These are phyloP conservation scores for Brettanomyces naardenensis DNA, from an alignment of 805 yeast genomes.

Conservation along the genomic window DNA sequence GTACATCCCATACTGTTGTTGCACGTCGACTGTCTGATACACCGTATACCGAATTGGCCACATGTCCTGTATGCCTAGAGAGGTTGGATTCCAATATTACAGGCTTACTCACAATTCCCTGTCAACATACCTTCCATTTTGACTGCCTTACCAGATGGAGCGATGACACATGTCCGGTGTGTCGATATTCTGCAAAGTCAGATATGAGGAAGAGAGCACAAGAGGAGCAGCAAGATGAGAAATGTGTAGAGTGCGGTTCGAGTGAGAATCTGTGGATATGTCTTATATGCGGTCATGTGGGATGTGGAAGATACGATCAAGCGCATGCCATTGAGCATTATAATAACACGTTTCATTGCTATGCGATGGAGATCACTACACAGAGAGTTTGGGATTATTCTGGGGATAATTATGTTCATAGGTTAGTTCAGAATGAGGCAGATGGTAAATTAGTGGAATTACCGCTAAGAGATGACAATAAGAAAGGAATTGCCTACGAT, in stretches of 20 bases:
- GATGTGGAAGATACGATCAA: slow-evolving; percentile 81
- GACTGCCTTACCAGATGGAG: slow-evolving; percentile 83
- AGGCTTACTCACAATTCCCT: slow-evolving; percentile 80
- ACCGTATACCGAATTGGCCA: slow-evolving; percentile 55
- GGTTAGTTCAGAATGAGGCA: slow-evolving; percentile 73
- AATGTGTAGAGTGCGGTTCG: slow-evolving; percentile 52
- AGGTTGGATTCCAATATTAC: slow-evolving; percentile 75
- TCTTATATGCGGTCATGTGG: slow-evolving; percentile 83
- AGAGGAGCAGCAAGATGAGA: slow-evolving; percentile 23
- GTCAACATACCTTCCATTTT: slow-evolving; percentile 91
- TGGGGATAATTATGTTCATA: slow-evolving; percentile 82
- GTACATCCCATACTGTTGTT: background rate
- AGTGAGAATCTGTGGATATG: slow-evolving; percentile 77
- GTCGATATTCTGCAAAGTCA: slow-evolving; percentile 58
- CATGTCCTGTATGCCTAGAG: slow-evolving; percentile 90
- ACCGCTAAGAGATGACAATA: slow-evolving; percentile 27
- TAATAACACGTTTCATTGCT: slow-evolving; percentile 72
- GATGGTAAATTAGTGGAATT: slow-evolving; percentile 89
- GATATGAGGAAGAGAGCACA: slow-evolving; percentile 5
- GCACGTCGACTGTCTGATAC: slow-evolving; percentile 14
- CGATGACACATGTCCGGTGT: slow-evolving; percentile 87
- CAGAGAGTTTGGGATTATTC: slow-evolving; percentile 95
- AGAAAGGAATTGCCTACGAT: slow-evolving; percentile 1
- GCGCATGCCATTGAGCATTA: slow-evolving; percentile 85
- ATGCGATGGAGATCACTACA: slow-evolving; percentile 78